phyloP scores from a whole-genome alignment of 2,329 filamentous ascomycete species.

The Aspergillus sp. region DNA sequence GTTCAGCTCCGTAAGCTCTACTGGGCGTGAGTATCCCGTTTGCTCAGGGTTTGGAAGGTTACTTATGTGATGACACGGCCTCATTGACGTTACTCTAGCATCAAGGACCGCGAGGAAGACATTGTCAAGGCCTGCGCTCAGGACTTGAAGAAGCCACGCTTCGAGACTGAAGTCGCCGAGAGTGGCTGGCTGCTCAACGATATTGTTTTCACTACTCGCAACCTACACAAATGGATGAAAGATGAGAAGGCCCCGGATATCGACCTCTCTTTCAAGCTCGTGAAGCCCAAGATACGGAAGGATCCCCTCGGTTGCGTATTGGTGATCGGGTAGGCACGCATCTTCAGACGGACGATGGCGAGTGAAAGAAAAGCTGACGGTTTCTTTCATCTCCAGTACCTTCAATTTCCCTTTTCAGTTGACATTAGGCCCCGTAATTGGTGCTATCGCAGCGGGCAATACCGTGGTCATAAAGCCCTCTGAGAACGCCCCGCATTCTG shows the following conservation, averaged over 20 bases:
- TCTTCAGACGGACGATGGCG: background rate
- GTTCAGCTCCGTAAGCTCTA: slow-evolving; percentile 90
- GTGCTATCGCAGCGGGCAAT: slow-evolving; percentile 89
- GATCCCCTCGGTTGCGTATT: slow-evolving; percentile 82
- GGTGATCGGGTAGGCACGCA: slow-evolving; percentile 66
- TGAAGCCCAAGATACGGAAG: slow-evolving; percentile 76
- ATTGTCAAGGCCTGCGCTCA: slow-evolving; percentile 71
- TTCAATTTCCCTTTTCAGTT: slow-evolving; percentile 94
- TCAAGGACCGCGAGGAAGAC: slow-evolving; percentile 73
- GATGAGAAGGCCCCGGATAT: slow-evolving; percentile 76
- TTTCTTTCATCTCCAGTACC: slow-evolving; percentile 48
- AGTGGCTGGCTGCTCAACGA: slow-evolving; percentile 77
- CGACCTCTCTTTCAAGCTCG: slow-evolving; percentile 62
- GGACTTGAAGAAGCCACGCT: slow-evolving; percentile 75
- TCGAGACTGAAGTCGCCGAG: slow-evolving; percentile 74
- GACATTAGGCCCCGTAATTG: slow-evolving; percentile 73
- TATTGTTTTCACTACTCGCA: slow-evolving; percentile 72
- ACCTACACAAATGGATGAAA: slow-evolving; percentile 77
- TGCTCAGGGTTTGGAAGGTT: too few species aligned
- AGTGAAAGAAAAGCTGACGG: slow-evolving; percentile 4
- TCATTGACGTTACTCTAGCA: slow-evolving; percentile 26
- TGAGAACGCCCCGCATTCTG: slow-evolving; percentile 73
- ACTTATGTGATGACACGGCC: too few species aligned
- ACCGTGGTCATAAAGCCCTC: slow-evolving; percentile 89
- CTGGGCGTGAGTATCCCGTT: slow-evolving; percentile 63